These are phyloP conservation scores for Limnanthes douglasii DNA, from an alignment of 345 rosid species.

Conservation along the genomic window DNA sequence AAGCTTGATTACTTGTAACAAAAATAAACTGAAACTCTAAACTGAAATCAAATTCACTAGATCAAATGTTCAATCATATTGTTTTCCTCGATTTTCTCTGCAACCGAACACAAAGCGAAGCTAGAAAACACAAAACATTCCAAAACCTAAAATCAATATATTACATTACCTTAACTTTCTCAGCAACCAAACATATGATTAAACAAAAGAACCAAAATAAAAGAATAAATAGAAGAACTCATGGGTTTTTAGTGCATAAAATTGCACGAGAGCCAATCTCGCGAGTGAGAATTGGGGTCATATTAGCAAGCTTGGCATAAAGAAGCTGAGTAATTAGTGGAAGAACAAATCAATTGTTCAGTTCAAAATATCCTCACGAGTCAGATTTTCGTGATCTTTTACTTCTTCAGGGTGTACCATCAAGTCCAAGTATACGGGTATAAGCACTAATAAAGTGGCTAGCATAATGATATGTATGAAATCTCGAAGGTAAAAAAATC, in stretches of 20 bases:
- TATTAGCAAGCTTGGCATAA: conserved; percentile 33
- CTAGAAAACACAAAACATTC: too few relatives aligned
- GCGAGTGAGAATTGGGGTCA: conserved; percentile 30
- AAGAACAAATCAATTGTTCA: conserved; percentile 36
- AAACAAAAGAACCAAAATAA: neutral
- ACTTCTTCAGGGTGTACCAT: conserved; percentile 21
- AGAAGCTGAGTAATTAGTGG: conserved; percentile 27
- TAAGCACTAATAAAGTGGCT: too few relatives aligned
- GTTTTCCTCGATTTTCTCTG: too few relatives aligned
- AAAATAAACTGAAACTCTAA: too few relatives aligned
- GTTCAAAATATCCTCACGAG: conserved; percentile 21
- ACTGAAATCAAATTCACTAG: too few relatives aligned
- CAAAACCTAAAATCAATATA: too few relatives aligned
- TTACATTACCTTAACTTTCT: neutral
- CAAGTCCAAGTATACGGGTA: too few relatives aligned
- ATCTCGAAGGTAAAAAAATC: too few relatives aligned
- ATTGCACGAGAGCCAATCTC: conserved; percentile 32
- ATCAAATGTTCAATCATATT: too few relatives aligned
- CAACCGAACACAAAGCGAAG: too few relatives aligned
- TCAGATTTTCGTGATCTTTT: conserved; percentile 35
- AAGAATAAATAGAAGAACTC: conserved; percentile 9
- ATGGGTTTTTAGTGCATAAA: conserved; percentile 71
- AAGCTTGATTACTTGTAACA: too few relatives aligned
- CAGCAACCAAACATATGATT: neutral
- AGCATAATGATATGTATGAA: too few relatives aligned